Percentiles rank a stretch among this genome's conserved stretches.
These are phyloP conservation scores for Boletus smithii DNA, from an alignment of 1,284 basidiomycete species.

Conservation along the genomic window DNA sequence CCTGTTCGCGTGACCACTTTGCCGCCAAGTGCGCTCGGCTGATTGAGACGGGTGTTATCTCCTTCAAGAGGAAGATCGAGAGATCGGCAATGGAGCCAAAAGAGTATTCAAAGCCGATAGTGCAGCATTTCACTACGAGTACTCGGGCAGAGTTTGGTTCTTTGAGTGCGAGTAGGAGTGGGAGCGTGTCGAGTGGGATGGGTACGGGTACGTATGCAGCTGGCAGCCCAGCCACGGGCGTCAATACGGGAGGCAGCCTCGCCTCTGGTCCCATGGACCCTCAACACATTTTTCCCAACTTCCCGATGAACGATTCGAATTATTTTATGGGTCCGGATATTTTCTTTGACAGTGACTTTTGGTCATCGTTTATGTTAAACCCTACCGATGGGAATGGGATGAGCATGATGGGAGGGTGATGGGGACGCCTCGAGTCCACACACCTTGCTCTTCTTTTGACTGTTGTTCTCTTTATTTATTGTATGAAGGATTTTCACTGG, in stretches of 20 bases:
- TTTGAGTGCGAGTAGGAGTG: slow-evolving; percentile 15
- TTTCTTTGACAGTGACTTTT: slow-evolving; percentile 38
- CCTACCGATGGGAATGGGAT: slow-evolving; percentile 21
- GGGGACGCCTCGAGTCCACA: not conserved
- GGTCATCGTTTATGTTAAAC: slow-evolving; percentile 37
- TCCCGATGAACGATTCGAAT: slow-evolving; percentile 28
- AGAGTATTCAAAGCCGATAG: slow-evolving; percentile 21
- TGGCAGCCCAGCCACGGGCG: slow-evolving; percentile 7
- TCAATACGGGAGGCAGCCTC: not conserved
- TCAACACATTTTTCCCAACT: slow-evolving; percentile 21
- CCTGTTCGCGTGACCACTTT: slow-evolving; percentile 39
- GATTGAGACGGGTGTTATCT: slow-evolving; percentile 34
- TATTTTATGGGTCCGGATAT: slow-evolving; percentile 36
- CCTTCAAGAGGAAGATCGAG: slow-evolving; percentile 33
- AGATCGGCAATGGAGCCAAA: slow-evolving; percentile 17
- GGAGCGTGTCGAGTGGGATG: slow-evolving; percentile 18
- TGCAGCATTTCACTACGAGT: slow-evolving; percentile 24
- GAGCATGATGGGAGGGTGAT: slow-evolving; percentile 10
- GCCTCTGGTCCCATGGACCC: slow-evolving; percentile 11
- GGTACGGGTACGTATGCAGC: slow-evolving; percentile 14
- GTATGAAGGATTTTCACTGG: not conserved
- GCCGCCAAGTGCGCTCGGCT: slow-evolving; percentile 42
- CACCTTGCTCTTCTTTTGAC: not conserved
- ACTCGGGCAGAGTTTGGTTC: slow-evolving; percentile 18
- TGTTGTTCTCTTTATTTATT: not conserved